Percentiles rank a stretch among this genome's conserved stretches.
Conservation (phyloP, 345 rosid genomes). For the Gossypium rotundifolium region DNA sequence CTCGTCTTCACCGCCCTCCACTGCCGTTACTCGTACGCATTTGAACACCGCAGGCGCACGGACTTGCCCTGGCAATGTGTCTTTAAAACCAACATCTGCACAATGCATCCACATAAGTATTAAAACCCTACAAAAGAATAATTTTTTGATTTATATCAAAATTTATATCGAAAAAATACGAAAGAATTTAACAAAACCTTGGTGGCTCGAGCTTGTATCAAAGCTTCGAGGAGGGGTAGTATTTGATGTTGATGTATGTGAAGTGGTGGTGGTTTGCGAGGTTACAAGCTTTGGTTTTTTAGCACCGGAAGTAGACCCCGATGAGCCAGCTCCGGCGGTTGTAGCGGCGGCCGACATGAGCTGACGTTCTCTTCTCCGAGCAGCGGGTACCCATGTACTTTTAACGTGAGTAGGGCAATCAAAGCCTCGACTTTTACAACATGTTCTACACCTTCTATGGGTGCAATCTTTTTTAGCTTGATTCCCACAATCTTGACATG, state of each 20-base stretch:
- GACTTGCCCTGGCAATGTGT: conserved; percentile 68
- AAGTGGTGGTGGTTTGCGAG: conserved; percentile 66
- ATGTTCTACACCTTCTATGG: conserved; percentile 82
- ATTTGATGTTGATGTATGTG: conserved; percentile 87
- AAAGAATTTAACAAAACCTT: conserved; percentile 39
- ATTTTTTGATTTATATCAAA: background rate
- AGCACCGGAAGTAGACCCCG: conserved; percentile 68
- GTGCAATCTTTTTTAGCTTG: conserved; percentile 93
- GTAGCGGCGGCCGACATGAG: conserved; percentile 29
- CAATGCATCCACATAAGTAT: conserved; percentile 12
- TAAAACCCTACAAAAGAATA: background rate
- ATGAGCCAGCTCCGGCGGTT: conserved; percentile 50
- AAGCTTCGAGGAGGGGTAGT: conserved; percentile 76
- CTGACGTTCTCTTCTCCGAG: conserved; percentile 85
- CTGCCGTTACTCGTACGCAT: conserved; percentile 82
- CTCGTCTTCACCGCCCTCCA: conserved; percentile 86
- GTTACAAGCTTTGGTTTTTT: conserved; percentile 71
- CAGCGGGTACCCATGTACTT: conserved; percentile 98
- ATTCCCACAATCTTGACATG: conserved; percentile 98
- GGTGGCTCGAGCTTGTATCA: conserved; percentile 83
- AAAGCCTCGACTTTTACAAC: conserved; percentile 92
- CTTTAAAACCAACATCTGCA: conserved; percentile 55
- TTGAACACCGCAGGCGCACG: conserved; percentile 85
- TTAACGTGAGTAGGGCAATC: conserved; percentile 89
- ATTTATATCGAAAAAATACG: too few species aligned